Evolutionary conservation across 164 flowering plant species (phyloP).

Genomic region (Dillenia turbinata): DNA sequence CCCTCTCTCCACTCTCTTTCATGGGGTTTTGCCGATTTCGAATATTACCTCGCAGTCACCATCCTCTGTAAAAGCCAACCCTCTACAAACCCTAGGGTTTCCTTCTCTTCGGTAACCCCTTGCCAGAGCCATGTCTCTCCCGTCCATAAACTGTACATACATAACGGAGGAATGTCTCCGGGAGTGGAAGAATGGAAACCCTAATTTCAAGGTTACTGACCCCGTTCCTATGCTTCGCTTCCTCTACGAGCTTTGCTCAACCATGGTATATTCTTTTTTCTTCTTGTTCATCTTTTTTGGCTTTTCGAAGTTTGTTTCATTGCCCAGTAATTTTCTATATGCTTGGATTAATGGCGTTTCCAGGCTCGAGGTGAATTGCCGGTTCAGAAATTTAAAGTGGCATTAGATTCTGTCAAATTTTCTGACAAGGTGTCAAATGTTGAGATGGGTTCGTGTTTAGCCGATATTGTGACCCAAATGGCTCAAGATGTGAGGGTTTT

Average conservation of each 20-base stretch:
- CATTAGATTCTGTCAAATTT: conserved; percentile 70
- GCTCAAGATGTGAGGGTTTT: conserved; percentile 76
- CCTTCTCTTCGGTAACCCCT: neutral
- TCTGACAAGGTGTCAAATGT: conserved; percentile 38
- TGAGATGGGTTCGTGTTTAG: conserved; percentile 65
- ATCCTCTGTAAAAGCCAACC: too few relatives aligned
- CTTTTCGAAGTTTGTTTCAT: neutral
- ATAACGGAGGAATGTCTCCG: conserved; percentile 61
- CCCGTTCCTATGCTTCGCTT: conserved; percentile 76
- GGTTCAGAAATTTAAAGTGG: conserved; percentile 68
- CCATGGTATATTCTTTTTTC: conserved; percentile 36
- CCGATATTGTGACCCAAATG: conserved; percentile 86
- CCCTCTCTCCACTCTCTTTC: too few relatives aligned
- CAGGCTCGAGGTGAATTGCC: conserved; percentile 88
- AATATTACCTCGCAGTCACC: too few relatives aligned
- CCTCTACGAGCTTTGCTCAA: conserved; percentile 81
- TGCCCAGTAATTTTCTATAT: neutral
- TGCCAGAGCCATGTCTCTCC: conserved; percentile 45
- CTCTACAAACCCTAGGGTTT: conserved; percentile 2
- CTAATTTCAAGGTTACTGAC: conserved; percentile 36
- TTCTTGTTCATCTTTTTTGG: neutral
- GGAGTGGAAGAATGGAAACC: conserved; percentile 62
- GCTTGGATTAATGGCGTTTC: neutral
- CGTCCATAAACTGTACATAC: conserved; percentile 54
- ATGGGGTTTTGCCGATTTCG: too few relatives aligned